A percentile compares a stretch with the other conserved stretches of the same genome.
These are phyloP conservation scores for Ustilago sp. DNA, from an alignment of 1,284 basidiomycete species.

Conservation along the genomic window DNA sequence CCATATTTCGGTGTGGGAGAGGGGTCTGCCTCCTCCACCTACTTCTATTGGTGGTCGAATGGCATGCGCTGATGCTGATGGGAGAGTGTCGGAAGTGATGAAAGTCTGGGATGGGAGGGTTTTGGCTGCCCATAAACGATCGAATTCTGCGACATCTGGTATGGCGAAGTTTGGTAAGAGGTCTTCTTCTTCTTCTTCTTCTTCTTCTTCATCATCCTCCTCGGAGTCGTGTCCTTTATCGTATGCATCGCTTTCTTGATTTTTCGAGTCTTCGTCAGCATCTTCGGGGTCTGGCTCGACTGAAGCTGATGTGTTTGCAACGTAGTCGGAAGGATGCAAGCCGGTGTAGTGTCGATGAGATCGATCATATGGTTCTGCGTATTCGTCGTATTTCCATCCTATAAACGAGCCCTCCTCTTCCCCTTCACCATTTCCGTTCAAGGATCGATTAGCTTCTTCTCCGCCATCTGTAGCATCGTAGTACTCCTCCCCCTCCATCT, in stretches of 20 bases:
- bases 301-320: not conserved
- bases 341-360: not conserved
- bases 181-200: slow-evolving; percentile 1
- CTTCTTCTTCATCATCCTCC: slow-evolving; percentile 4
- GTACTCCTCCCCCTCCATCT: not conserved
- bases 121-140: slow-evolving; percentile 4
- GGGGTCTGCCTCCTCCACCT: slow-evolving; percentile 30
- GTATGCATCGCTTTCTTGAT: no score
- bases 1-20: slow-evolving; percentile 36
- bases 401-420: not conserved
- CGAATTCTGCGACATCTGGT: slow-evolving; percentile 27
- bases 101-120: not conserved
- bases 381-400: slow-evolving; percentile 39
- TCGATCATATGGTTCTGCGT: slow-evolving; percentile 15
- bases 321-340: not conserved
- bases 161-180: slow-evolving; percentile 18
- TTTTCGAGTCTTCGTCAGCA: not conserved
- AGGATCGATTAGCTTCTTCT: not conserved
- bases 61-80: not conserved
- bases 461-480: not conserved
- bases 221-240: not conserved
- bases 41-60: slow-evolving; percentile 27
- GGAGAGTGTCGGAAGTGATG: not conserved
- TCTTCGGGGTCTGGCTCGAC: not conserved
- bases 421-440: not conserved